Conservation (phyloP, 192 early-diverging fungal genomes). For the Rhizoclosmatium sp. region DNA sequence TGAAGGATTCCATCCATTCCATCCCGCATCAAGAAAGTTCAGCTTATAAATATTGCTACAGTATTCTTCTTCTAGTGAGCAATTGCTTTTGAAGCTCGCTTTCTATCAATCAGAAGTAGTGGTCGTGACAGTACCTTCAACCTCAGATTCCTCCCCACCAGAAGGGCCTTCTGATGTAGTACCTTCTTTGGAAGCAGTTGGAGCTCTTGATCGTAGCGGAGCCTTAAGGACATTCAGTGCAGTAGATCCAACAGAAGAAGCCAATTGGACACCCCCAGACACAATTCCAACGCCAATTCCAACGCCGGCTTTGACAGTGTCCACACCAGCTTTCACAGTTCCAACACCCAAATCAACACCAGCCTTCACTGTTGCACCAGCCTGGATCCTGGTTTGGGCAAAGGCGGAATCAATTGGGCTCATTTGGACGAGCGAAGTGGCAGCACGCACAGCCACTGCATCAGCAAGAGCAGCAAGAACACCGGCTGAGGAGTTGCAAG, state of each 20-base stretch:
- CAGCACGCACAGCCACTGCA: conserved; percentile 1
- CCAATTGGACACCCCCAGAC: conserved; percentile 1
- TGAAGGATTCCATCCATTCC: too few species aligned
- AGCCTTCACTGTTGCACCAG: not conserved
- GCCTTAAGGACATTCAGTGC: conserved; percentile 6
- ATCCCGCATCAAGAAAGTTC: too few species aligned
- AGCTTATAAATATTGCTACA: too few species aligned
- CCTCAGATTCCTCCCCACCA: not conserved
- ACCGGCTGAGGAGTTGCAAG: not conserved
- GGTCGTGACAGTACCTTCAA: not conserved
- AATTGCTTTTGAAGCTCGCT: too few species aligned
- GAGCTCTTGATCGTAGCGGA: not conserved
- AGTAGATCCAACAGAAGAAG: conserved; percentile 12
- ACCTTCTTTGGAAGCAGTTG: not conserved
- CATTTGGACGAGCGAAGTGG: not conserved
- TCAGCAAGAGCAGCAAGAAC: conserved; percentile 6
- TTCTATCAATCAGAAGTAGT: not conserved
- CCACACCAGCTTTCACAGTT: not conserved
- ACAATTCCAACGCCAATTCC: conserved; percentile 10
- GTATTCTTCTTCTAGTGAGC: too few species aligned
- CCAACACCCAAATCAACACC: not conserved
- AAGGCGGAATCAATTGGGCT: conserved; percentile 10
- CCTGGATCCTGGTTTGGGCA: not conserved
- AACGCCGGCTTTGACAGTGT: conserved; percentile 21
- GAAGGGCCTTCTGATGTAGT: not conserved